Base-by-base conservation (phyloP, 805 yeast species). In the Naumovozyma castellii region DNA sequence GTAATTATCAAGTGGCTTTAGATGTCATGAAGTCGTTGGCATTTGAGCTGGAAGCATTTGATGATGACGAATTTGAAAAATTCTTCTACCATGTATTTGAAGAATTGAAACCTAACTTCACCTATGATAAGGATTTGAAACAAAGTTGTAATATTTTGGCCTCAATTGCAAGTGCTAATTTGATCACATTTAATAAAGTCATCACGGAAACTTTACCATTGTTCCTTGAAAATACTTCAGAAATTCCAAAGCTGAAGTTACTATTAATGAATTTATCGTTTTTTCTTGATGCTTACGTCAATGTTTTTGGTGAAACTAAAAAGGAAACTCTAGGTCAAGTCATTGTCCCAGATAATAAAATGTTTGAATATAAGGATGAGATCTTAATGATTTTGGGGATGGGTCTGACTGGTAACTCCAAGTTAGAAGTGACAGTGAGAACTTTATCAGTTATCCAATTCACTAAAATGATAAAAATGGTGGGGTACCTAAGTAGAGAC, bases 331-430 rank as follows among this genome's bases (percentile, higher is more conserved):
- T n/a, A 13, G 13, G 13, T 12, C 13, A 12, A 9, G 35, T 15
- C 4, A 28, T 34, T 34, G 25, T 46, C 2, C 38, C 53, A 8
- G 46, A 48, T 4, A 72, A 69, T 44, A 59, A 67, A 6, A 56
- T 84, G 38, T 48, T 59, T 13, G 48, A 56, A 5, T 73, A 64
- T 56, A 78, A 82, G 45, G 95, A 87, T 50, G 77, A 77, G 31
- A 64, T 88, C 13, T 61, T 87, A 22, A 74, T 78, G 39, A 64
- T 80, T 33, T 57, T 85, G 47, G 77, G 87, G n/a, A 79, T 75
- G 51, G 70, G 84, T 4, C 66, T 88, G 36, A 73, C 80, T 54
- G 71, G 81, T 0, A 71, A 84, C 0, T 76, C 94, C 0, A 71
- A 69, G 27, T 62, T 75, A 22, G 95, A 84, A 50, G 78, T 78